phyloP scores from a whole-genome alignment of 768 basidiomycete species.

The Tricholoma sp. region DNA sequence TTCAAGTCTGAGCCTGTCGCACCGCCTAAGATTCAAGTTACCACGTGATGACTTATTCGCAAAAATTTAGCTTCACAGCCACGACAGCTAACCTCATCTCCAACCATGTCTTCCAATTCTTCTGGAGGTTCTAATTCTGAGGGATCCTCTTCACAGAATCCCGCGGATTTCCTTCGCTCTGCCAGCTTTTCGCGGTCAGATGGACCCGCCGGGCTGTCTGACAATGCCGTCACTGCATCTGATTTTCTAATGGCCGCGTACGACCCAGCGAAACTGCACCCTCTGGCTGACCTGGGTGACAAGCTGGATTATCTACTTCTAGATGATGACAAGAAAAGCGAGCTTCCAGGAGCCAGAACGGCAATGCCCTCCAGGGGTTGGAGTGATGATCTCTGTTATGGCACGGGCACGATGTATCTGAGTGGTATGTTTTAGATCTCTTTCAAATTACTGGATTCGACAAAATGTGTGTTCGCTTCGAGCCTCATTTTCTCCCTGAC shows the following conservation, averaged over 20 bases:
- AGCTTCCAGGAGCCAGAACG: constrained; percentile 84
- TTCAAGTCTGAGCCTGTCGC: too few species aligned
- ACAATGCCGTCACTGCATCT: constrained; percentile 70
- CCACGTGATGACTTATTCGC: constrained; percentile 10
- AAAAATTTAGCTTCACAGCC: constrained; percentile 8
- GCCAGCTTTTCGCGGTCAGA: constrained; percentile 45
- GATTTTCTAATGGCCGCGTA: constrained; percentile 85
- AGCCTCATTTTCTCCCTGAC: constrained; percentile 44
- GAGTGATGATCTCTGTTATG: constrained; percentile 99
- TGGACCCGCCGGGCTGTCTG: constrained; percentile 32
- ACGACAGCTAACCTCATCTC: constrained; percentile 12
- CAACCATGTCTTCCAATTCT: constrained; percentile 26
- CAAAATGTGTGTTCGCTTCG: constrained; percentile 40
- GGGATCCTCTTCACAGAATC: constrained; percentile 40
- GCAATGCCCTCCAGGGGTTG: constrained; percentile 95
- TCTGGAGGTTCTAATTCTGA: constrained; percentile 18
- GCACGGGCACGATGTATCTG: constrained; percentile 98
- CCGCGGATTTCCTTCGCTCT: constrained; percentile 40
- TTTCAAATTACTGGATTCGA: constrained; percentile 58
- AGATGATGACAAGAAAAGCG: constrained; percentile 93
- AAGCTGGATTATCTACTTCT: constrained; percentile 93
- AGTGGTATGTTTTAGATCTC: constrained; percentile 73
- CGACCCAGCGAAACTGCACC: constrained; percentile 91
- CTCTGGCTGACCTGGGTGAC: constrained; percentile 87
- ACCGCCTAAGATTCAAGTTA: background rate